Evolutionary conservation across 345 rosid genomes (phyloP), one percentile per base, ranked within the genome.

Genomic region (Sisymbrium irio): DNA sequence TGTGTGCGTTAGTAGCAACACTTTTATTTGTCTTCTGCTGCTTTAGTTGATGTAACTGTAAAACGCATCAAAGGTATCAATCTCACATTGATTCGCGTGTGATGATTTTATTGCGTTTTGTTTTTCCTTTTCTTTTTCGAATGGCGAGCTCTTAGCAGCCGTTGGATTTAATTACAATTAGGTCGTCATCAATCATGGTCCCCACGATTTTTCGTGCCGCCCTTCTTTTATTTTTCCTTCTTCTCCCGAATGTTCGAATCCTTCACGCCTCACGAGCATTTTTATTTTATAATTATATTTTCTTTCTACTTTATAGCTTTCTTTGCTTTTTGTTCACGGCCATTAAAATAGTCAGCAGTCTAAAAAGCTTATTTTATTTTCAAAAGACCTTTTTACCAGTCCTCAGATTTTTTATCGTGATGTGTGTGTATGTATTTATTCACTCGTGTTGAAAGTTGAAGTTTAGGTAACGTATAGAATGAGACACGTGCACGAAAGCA

Each of bases 51-150:
- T 76, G 71, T 55, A 55, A 69, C 75, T 56, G 71, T 69, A 55
- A 76, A 69, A 62, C 66, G 66, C 39, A 69, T 76, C 69, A 68
- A 75, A 59, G 55, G 69, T 62, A 76, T 69, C 78, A 68, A 58
- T 67, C 39, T 60, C 37, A 69, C 71, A 76, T 76, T 69, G 75
- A 69, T 76, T 76, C 75, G 79, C 79, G 75, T 69, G 79, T 69
- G 58, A 53, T 33, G 73, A 67, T 62, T 62, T 68, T 50, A 30
- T 64, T 74, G 51, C 67, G 9, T 37, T 35, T 46, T 17, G 10
- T 20, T 40, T 14, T 27, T 27, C 28, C 1, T 27, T 3, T 27
- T 27, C 28, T 27, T 27, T n/a, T 13, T 8, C 2, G 50, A 37
- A 32, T 22, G 45, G 68, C 15, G 62, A 53, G 27, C 65, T 54